Base-by-base conservation (phyloP, 1,284 basidiomycete species). In the Heterobasidion occidentale region DNA sequence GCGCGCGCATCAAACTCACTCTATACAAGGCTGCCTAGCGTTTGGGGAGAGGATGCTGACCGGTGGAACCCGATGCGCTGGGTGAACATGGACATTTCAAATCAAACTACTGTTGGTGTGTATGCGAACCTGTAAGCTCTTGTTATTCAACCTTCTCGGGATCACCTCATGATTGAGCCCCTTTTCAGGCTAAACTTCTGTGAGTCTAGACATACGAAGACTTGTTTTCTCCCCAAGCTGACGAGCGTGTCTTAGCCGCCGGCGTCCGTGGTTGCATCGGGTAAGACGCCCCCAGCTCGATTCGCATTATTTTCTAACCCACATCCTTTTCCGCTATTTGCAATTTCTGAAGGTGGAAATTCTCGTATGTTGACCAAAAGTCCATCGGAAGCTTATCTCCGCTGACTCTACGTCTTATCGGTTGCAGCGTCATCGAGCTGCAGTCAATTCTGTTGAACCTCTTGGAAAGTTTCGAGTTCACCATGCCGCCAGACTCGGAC, bases 11-110 rank as follows among this genome's bases (percentile, higher is more conserved):
- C 11, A 11, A 42, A 12, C 38, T 42, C 38, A 42, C 4, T 42
- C 38, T 15, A 20, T 15, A 15, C 9, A 51, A 73, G 72, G 20
- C 58, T 68, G 9, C 60, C 62, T 12, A 62, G 67, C 7, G 63
- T 81, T 1, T 84, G 77, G 70, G 81, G 81, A 0, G 65, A 72
- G 9, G 77, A 83, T 59, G 74, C 80, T 1, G 67, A 80, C 51
- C 61, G 63, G 19, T 84, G 75, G 66, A 75, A 81, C 54, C 79
- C 81, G 7, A 72, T 77, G 20, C 76, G 79, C 15, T 82, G 81
- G 74, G 63, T 81, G 53, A 59, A 70, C 9, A 65, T 57, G 5
- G 54, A 67, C 27, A 62, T 62, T 3, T 59, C 63, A 15, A 76
- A 72, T 61, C 73, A 69, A 27, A 68, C 73, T 0, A 58, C 61